phyloP scores from a whole-genome alignment of 2,329 filamentous ascomycete genomes.

The Alternaria longipes region DNA sequence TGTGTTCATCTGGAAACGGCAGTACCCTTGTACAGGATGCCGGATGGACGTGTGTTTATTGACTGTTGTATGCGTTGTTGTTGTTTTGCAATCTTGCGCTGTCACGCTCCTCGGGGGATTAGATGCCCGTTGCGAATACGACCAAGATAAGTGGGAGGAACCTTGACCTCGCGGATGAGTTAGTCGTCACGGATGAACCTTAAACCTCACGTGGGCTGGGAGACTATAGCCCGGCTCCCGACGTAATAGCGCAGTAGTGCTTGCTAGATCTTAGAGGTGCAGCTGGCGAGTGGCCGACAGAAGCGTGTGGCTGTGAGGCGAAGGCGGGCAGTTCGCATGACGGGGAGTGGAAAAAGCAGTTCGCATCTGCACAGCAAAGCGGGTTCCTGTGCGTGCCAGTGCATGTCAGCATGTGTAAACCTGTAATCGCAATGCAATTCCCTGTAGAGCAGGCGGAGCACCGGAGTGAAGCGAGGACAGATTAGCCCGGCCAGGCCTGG shows the following conservation, averaged over 20 bases:
- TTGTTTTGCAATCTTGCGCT: not conserved
- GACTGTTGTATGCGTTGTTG: not conserved
- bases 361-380: not conserved
- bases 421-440: not conserved
- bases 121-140: constrained; percentile 3
- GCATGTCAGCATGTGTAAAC: constrained; percentile 1
- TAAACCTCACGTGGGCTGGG: constrained; percentile 5
- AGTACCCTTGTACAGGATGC: not conserved
- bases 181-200: constrained; percentile 1
- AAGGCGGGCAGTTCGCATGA: constrained; percentile 1
- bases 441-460: constrained; percentile 10
- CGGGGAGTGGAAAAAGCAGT: not conserved
- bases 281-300: not conserved
- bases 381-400: constrained; percentile 1
- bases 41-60: not conserved
- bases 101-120: not conserved
- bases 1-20: constrained; percentile 3
- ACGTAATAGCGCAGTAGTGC: constrained; percentile 16
- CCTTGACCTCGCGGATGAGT: not conserved
- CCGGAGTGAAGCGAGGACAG: constrained; percentile 14
- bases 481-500: constrained; percentile 11
- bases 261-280: not conserved
- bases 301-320: not conserved
- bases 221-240: constrained; percentile 1
- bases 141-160: not conserved